Evolutionary conservation across 495 filamentous ascomycete genomes (phyloP).

Genomic region (Penicillium arizonense): DNA sequence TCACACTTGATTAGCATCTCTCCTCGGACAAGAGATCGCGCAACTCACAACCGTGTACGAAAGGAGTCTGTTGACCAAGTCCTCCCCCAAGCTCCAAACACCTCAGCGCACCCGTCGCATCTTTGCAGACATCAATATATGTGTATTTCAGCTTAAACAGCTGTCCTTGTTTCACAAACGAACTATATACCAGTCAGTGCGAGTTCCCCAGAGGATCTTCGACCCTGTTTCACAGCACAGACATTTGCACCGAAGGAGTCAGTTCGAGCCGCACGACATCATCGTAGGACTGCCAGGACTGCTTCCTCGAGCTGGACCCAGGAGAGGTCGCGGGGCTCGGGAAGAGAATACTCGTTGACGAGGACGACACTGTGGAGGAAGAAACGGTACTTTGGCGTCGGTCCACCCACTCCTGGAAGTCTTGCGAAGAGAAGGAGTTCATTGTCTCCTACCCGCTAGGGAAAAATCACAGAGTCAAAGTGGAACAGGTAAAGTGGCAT

Average conservation of each 20-base stretch:
- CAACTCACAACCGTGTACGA: constrained; percentile 43
- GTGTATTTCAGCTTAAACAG: constrained; percentile 45
- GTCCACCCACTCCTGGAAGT: constrained; percentile 38
- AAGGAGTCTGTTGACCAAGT: constrained; percentile 38
- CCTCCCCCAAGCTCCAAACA: constrained; percentile 42
- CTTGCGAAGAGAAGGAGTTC: constrained; percentile 24
- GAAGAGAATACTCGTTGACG: constrained; percentile 36
- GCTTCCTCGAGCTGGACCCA: constrained; percentile 32
- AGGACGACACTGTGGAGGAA: constrained; percentile 40
- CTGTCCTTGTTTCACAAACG: constrained; percentile 38
- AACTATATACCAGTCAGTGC: constrained; percentile 18
- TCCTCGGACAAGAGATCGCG: background rate
- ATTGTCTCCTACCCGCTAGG: constrained; percentile 17
- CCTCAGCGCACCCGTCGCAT: constrained; percentile 36
- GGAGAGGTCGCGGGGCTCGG: constrained; percentile 32
- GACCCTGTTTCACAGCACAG: constrained; percentile 3
- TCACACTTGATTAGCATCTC: background rate
- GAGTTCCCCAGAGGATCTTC: background rate
- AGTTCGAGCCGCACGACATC: constrained; percentile 38
- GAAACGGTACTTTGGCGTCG: constrained; percentile 38
- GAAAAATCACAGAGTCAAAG: background rate
- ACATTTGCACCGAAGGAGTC: constrained; percentile 42
- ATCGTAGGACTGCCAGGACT: constrained; percentile 34
- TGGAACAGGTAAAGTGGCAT: background rate
- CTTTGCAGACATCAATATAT: constrained; percentile 44